Percentiles rank a stretch among this genome's conserved stretches.
Evolutionary conservation across 352 stramenopile genomes (phyloP).

Genomic region (Pythium sp.): DNA sequence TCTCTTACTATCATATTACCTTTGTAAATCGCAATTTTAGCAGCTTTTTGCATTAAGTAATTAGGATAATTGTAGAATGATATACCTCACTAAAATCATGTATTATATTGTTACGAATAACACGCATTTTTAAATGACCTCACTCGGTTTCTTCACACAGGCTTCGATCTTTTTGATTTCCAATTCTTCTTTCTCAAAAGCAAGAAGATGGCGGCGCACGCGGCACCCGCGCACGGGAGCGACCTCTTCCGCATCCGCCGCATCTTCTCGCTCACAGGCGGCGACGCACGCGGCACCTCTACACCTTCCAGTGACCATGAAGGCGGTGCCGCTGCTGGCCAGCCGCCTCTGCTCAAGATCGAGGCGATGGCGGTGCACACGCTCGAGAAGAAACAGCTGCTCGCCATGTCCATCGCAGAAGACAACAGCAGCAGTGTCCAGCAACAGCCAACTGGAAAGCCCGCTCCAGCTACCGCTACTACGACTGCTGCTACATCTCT

Average conservation of each 20-base stretch:
- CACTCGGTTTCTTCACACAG: neutral
- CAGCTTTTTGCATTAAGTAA: too few relatives aligned
- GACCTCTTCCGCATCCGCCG: constrained; percentile 77
- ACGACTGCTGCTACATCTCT: neutral
- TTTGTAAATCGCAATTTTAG: too few relatives aligned
- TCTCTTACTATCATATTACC: neutral
- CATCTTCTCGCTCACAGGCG: constrained; percentile 38
- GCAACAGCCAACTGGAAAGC: neutral
- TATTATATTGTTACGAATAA: too few relatives aligned
- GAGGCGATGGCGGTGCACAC: constrained; percentile 66
- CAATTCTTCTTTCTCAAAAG: neutral
- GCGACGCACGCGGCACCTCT: neutral
- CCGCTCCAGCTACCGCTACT: neutral
- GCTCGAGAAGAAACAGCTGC: constrained; percentile 68
- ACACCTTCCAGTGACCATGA: neutral
- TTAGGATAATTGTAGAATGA: too few relatives aligned
- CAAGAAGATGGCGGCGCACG: constrained; percentile 2
- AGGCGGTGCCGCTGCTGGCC: neutral
- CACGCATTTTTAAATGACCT: too few relatives aligned
- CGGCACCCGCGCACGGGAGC: constrained; percentile 39
- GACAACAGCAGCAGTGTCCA: neutral
- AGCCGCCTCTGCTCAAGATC: constrained; percentile 30
- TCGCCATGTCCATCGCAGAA: constrained; percentile 53
- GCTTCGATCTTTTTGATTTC: constrained; percentile 5
- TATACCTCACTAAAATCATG: too few relatives aligned